These are phyloP conservation scores for Strobilomyces confusus DNA, from an alignment of 768 basidiomycete species.

Conservation along the genomic window DNA sequence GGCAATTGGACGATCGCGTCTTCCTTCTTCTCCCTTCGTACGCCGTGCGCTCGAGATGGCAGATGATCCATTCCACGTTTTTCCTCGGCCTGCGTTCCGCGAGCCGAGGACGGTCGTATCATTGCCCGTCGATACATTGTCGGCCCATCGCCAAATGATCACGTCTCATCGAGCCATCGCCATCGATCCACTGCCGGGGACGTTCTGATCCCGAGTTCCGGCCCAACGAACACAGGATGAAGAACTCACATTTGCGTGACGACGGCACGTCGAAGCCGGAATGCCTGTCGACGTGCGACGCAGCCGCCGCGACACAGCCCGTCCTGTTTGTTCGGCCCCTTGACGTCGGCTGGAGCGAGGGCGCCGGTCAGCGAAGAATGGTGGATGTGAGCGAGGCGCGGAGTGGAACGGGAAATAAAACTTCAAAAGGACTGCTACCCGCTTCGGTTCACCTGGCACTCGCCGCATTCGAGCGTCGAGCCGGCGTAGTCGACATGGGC, in stretches of 20 bases:
- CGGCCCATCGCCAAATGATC: too few species aligned
- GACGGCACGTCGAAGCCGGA: background rate
- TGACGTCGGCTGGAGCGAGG: background rate
- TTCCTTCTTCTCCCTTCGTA: background rate
- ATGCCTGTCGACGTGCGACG: background rate
- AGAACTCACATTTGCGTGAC: background rate
- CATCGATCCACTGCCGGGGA: background rate
- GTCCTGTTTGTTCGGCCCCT: background rate
- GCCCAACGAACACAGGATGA: background rate
- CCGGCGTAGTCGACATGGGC: too few species aligned
- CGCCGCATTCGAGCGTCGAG: too few species aligned
- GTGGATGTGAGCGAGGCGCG: background rate
- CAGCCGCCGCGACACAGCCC: constrained; percentile 5
- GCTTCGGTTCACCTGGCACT: too few species aligned
- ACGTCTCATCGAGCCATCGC: background rate
- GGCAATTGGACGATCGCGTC: background rate
- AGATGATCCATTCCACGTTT: constrained; percentile 4
- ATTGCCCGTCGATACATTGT: too few species aligned
- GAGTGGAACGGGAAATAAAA: background rate
- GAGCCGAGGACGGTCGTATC: background rate
- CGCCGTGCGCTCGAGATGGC: background rate
- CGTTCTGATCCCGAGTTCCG: background rate
- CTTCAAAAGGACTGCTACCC: too few species aligned
- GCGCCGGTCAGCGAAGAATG: background rate
- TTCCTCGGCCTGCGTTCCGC: constrained; percentile 6